Conservation (phyloP, 805 yeast genomes). For the Jamesozyma lodderae region DNA sequence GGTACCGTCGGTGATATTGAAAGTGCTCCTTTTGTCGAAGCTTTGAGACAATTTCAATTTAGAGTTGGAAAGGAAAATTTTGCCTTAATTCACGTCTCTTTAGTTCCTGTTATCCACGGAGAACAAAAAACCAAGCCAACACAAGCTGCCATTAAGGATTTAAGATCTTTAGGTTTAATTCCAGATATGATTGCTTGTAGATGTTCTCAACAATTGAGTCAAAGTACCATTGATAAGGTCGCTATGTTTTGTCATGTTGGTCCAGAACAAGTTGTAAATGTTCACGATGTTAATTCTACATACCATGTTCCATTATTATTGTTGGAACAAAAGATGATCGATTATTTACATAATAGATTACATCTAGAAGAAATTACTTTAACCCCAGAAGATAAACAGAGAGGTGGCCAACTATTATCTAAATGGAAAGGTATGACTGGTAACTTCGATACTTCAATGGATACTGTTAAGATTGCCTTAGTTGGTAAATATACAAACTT, state of each 20-base stretch:
- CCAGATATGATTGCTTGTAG: slow-evolving; percentile 98
- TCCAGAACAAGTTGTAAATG: slow-evolving; percentile 94
- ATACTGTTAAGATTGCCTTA: slow-evolving; percentile 85
- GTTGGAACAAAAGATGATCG: slow-evolving; percentile 76
- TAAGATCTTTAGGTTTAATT: slow-evolving; percentile 86
- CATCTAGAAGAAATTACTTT: slow-evolving; percentile 42
- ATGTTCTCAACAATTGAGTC: slow-evolving; percentile 75
- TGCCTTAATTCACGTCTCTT: slow-evolving; percentile 91
- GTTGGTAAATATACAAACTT: slow-evolving; percentile 96
- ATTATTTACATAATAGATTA: slow-evolving; percentile 62
- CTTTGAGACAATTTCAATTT: slow-evolving; percentile 96
- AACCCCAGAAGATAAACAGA: slow-evolving; percentile 41
- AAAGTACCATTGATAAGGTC: slow-evolving; percentile 84
- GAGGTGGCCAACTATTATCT: slow-evolving; percentile 59
- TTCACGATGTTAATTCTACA: slow-evolving; percentile 92
- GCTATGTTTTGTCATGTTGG: slow-evolving; percentile 99
- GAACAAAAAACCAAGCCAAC: slow-evolving; percentile 99
- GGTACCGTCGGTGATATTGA: slow-evolving; percentile 99
- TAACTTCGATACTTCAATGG: slow-evolving; percentile 72
- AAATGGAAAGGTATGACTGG: slow-evolving; percentile 78
- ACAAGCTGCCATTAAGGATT: slow-evolving; percentile 96
- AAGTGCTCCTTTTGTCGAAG: slow-evolving; percentile 97
- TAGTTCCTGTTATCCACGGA: slow-evolving; percentile 96
- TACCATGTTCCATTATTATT: slow-evolving; percentile 93
- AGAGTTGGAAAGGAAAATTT: slow-evolving; percentile 91